Base-by-base conservation (phyloP, 2,329 filamentous ascomycete genomes). In the Exophiala sp. region DNA sequence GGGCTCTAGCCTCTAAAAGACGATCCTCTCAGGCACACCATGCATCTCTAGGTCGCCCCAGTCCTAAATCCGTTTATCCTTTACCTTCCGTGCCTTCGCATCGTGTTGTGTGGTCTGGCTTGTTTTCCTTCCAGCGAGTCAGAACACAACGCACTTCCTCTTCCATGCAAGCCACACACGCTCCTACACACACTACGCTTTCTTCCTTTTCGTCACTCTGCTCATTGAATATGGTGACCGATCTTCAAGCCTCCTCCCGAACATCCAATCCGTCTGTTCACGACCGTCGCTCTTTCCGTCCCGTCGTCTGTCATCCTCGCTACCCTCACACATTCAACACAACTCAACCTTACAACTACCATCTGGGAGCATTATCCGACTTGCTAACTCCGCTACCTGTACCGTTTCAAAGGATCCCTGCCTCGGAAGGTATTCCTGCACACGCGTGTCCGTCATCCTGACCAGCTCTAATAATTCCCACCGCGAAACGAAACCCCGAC, bases 231-330 rank as follows among this genome's bases (percentile, higher is more conserved):
- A 45, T 11, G 12, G 16, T 16, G 12, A 43, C 47, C 47, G 42
- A 52, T 46, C 50, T 52, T 44, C 33, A 45, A 29, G 24, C 24
- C 24, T 38, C 47, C 51, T 48, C 34, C 10, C 21, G 29, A 47
- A 29, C 36, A 32, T 47, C 16, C 34, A 42, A 9, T n/a, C 9
- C 18, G 18, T 33, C 32, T 36, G 8, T 24, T 29, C 41, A 57
- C 61, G 60, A 63, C 61, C 61, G 61, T 63, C 61, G 47, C 61
- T 63, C 61, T 48, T 62, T 63, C 52, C 47, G 53, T 12, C 54
- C 52, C 61, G 57, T 63, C 60, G 59, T 61, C 41, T 35, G 34
- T 41, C 11, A 34, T 32, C 10, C 40, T 38, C 34, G 44, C 21
- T 29, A n/a, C 38, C 39, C 48, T 18, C 40, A 42, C 21, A 34